Base-by-base conservation (phyloP, 1,284 basidiomycete species). In the Amylostereum areolatum region DNA sequence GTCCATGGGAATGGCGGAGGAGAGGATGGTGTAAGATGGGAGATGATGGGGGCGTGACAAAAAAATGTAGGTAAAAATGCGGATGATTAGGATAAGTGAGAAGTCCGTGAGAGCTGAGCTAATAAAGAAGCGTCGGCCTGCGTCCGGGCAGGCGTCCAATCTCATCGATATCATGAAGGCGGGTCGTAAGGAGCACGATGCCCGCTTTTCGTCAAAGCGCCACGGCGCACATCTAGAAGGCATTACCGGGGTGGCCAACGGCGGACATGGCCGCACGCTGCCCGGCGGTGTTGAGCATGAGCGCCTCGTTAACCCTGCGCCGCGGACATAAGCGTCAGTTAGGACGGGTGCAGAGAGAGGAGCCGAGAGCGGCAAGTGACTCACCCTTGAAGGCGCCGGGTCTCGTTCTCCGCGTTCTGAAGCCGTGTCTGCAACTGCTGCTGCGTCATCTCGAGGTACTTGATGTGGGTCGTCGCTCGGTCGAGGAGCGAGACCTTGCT, bases 401-500 rank as follows among this genome's bases (percentile, higher is more conserved):
- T 84, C 71, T 90, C 85, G 52, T 78, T 74, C 66, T 89, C 85
- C 55, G 85, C 83, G 62, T 80, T 74, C 67, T 84, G 80, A 54
- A 89, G 75, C 64, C 84, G 78, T 62, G 74, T 75, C 73, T 89
- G 84, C 59, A 88, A 72, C 61, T 85, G 79, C 53, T 77, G 74
- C 56, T 81, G 81, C 55, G 83, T 81, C 66, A 82, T 78, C 71
- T 90, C 85, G 58, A 91, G 81, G 61, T 85, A 85, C 67, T 81
- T 80, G 72, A 90, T 84, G 67, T 90, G 86, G 46, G 77, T 82
- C 53, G 85, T 87, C 41, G 87, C 86, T 80, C 90, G 82, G 62
- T 93, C 90, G 59, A 94, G 79, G 51, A 93, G 73, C 53, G 81
- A 86, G 47, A 90, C 85, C 72, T 94, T 93, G 78, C 85, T 89